Evolutionary conservation across 805 yeast genomes (phyloP), one percentile per base, ranked within the genome.

Genomic region (Metschnikowia proteae): DNA sequence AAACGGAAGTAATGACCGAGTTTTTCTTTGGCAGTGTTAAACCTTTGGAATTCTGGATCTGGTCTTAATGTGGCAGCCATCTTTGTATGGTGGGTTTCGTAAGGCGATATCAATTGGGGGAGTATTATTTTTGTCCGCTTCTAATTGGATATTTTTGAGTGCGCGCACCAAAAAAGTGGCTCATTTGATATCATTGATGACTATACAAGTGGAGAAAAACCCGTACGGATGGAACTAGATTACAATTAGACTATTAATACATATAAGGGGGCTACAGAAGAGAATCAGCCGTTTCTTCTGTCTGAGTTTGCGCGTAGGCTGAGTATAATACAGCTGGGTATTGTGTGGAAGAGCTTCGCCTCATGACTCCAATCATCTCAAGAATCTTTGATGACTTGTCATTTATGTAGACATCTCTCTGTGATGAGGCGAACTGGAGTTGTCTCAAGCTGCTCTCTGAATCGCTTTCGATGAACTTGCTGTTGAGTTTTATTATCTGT

Each of bases 41-140:
- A 73, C 52, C 66, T 64, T 57, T 70, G 72, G 38, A 71, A 64
- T 43, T 63, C 75, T 38, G 65, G 68, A 56, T 73, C 78, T 51
- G 74, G 75, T 61, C 58, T 66, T 53, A 73, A 68, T 38, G 78
- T 73, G 51, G 63, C 68, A 43, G 76, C 78, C 78, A 73, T 73
- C 23, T 29, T 46, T 38, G 35, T 34, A 33, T 25, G 44, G 11
- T 41, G 34, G 42, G 44, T 23, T 30, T 47, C 13, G 31, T 35
- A 33, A 5, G 36, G 23, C 34, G 38, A 28, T 32, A 36, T 32
- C 38, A 17, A 17, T 38, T 26, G 10, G 17, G 10, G 34, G 5
- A 35, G 31, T 36, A 37, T 38, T 38, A 40, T 28, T 45, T 50
- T 50, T 44, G 45, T 45, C 49, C 55, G 48, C 45, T 54, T 49